A percentile compares a stretch with the other conserved stretches of the same genome.
Evolutionary conservation across 306 rosid species (phyloP).

Genomic region (Echinosophora koreensis): DNA sequence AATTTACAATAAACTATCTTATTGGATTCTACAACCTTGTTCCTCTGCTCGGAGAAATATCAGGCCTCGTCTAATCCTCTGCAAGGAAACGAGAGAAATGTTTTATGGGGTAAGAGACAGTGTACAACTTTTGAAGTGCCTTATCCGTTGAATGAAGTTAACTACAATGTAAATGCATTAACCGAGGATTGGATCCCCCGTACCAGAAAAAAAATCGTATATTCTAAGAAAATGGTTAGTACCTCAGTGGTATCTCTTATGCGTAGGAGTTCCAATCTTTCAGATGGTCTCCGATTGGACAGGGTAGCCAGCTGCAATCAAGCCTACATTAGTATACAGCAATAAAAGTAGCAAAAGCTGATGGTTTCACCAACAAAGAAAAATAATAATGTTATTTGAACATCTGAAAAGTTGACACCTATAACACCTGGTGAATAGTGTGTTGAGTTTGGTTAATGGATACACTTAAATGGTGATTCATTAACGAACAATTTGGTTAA

Average conservation of each 20-base stretch:
- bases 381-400: not conserved
- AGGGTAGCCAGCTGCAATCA: conserved; percentile 78
- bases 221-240: conserved; percentile 29
- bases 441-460: no score
- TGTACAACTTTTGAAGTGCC: not conserved
- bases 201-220: no score
- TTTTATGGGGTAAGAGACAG: not conserved
- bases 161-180: not conserved
- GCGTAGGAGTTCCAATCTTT: conserved; percentile 83
- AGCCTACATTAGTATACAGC: conserved; percentile 34
- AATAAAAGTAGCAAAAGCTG: conserved; percentile 1
- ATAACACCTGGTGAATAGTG: no score
- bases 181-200: not conserved
- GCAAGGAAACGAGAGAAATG: conserved; percentile 12
- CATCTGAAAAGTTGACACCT: no score
- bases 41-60: conserved; percentile 71
- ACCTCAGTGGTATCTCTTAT: conserved; percentile 89
- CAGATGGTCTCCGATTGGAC: conserved; percentile 79
- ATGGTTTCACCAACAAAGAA: not conserved
- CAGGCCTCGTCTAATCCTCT: conserved; percentile 90
- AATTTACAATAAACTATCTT: conserved; percentile 51
- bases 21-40: conserved; percentile 79
- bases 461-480: no score
- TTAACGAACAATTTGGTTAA: no score
- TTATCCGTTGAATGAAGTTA: not conserved